Percentiles rank a stretch among this genome's conserved stretches.
Evolutionary conservation across 2,329 filamentous ascomycete species (phyloP).

Genomic region (Salinomyces thailandicus): DNA sequence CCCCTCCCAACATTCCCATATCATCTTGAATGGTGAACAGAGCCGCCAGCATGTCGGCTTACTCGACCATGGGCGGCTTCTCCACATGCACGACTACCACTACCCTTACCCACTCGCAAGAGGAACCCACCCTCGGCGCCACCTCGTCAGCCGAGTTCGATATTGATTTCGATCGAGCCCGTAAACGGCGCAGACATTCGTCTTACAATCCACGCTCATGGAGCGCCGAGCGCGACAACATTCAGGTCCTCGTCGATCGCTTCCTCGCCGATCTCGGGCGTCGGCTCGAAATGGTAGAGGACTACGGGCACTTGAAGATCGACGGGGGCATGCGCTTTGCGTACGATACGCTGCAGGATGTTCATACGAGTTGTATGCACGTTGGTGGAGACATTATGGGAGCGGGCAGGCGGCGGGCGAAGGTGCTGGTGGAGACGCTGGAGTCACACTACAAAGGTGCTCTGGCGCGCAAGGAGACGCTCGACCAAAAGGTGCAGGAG

Average conservation of each 20-base stretch:
- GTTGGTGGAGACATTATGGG: conserved; percentile 86
- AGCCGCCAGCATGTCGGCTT: conserved; percentile 5
- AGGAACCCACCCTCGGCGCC: conserved; percentile 34
- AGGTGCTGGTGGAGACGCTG: conserved; percentile 84
- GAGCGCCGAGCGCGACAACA: conserved; percentile 37
- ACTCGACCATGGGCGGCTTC: conserved; percentile 6
- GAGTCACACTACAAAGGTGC: conserved; percentile 82
- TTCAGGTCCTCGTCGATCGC: conserved; percentile 50
- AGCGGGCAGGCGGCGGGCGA: conserved; percentile 69
- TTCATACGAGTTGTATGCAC: conserved; percentile 77
- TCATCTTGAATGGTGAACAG: background rate
- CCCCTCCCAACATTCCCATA: background rate
- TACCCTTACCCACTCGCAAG: conserved; percentile 25
- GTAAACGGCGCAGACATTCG: conserved; percentile 36
- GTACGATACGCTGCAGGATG: conserved; percentile 74
- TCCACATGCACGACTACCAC: conserved; percentile 10
- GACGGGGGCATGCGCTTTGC: conserved; percentile 77
- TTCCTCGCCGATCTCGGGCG: conserved; percentile 80
- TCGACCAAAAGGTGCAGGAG: conserved; percentile 84
- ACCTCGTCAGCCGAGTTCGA: conserved; percentile 26
- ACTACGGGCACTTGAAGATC: conserved; percentile 70
- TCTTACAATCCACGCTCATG: conserved; percentile 37
- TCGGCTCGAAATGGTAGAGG: conserved; percentile 78
- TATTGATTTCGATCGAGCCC: conserved; percentile 25
- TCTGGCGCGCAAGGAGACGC: conserved; percentile 68